These are phyloP conservation scores for Penicillium simplicissimum DNA, from an alignment of 495 filamentous ascomycete genomes.

Conservation along the genomic window DNA sequence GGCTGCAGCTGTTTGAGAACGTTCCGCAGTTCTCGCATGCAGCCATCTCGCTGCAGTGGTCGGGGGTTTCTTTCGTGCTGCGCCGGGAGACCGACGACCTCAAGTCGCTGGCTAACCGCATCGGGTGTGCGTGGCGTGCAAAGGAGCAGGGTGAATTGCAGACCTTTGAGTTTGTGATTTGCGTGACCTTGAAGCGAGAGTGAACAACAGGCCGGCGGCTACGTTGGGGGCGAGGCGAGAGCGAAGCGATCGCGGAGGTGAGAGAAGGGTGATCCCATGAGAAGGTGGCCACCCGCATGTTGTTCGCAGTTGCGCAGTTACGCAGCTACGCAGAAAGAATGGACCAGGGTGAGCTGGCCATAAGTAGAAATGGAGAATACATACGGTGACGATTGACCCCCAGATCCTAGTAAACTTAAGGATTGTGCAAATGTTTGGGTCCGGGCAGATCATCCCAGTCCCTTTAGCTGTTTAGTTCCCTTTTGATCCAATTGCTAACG, in stretches of 20 bases:
- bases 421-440: constrained; percentile 12
- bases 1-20: constrained; percentile 4
- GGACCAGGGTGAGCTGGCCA: too few species aligned
- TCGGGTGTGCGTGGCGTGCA: constrained; percentile 17
- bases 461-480: not conserved
- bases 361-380: too few species aligned
- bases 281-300: not conserved
- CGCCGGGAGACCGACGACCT: constrained; percentile 13
- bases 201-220: not conserved
- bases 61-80: constrained; percentile 9
- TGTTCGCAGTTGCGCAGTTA: not conserved
- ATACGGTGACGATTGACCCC: not conserved
- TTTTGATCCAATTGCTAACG: not conserved
- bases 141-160: constrained; percentile 9
- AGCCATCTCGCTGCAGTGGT: constrained; percentile 12
- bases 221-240: too few species aligned
- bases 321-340: too few species aligned
- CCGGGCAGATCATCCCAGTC: constrained; percentile 10
- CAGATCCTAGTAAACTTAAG: constrained; percentile 1
- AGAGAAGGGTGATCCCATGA: not conserved
- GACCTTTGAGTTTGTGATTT: constrained; percentile 12
- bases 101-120: constrained; percentile 10
- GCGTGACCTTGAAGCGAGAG: constrained; percentile 13
- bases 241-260: too few species aligned
- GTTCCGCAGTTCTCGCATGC: constrained; percentile 7